Evolutionary conservation across 106 monocot species (phyloP).

Genomic region (Dendrobium nobile): DNA sequence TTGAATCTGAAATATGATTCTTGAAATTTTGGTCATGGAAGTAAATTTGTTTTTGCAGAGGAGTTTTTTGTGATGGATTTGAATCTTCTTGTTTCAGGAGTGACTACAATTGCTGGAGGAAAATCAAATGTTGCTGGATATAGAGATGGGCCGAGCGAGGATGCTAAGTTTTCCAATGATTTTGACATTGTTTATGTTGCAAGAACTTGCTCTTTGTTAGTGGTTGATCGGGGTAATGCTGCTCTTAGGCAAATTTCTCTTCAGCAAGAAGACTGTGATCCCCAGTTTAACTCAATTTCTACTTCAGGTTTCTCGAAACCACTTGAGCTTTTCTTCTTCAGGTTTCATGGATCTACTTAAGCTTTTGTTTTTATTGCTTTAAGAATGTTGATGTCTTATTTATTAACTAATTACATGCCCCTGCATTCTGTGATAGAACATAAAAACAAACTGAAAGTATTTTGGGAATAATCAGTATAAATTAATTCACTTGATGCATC

Average conservation of each 20-base stretch:
- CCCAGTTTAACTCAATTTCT: slow-evolving; percentile 57
- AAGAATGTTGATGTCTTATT: background rate
- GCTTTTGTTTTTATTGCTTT: background rate
- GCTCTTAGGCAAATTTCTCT: slow-evolving; percentile 90
- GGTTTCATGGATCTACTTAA: background rate
- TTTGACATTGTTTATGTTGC: slow-evolving; percentile 83
- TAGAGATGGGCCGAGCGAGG: slow-evolving; percentile 96
- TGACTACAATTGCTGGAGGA: slow-evolving; percentile 91
- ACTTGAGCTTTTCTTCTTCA: no score
- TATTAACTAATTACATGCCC: background rate
- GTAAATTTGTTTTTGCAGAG: background rate
- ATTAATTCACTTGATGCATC: background rate
- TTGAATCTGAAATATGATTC: background rate
- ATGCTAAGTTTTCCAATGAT: slow-evolving; percentile 91
- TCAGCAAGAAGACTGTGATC: slow-evolving; percentile 83
- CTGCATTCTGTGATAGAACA: background rate
- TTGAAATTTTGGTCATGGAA: background rate
- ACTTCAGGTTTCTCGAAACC: slow-evolving; percentile 47
- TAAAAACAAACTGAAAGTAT: background rate
- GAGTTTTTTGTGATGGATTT: background rate
- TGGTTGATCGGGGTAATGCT: slow-evolving; percentile 95
- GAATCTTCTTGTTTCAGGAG: slow-evolving; percentile 40
- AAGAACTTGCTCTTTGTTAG: slow-evolving; percentile 80
- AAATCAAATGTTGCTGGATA: slow-evolving; percentile 82
- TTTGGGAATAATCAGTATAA: background rate